Base-by-base conservation (phyloP, 768 basidiomycete genomes). In the Suillus discolor region DNA sequence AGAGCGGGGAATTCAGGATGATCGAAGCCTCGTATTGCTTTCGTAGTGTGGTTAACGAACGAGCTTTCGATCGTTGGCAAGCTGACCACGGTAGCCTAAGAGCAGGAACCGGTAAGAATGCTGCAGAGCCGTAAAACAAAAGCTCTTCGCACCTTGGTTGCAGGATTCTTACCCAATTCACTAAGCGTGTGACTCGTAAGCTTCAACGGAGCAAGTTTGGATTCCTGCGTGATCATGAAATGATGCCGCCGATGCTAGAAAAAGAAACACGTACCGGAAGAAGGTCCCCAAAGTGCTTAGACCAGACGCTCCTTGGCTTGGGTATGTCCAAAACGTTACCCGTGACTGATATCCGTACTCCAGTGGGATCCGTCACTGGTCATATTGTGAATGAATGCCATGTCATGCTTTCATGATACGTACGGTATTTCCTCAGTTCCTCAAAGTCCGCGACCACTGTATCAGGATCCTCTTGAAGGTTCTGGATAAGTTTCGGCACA, bases 31-130 rank as follows among this genome's bases (percentile, higher is more conserved):
- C 83, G 81, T 45, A 96, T 89, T 36, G 90, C 89, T 73, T 90
- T 93, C 0, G 92, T 85, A 9, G 87, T 89, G 73, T 95, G 90
- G 12, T 82, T 86, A 23, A 87, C 91, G 75, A 89, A 99, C 2
- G 93, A 91, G 71, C 94, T 97, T 79, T 99, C 97, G 67, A 98
- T 97, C 5, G 94, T 95, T 1, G 96, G 91, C 65, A 99, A 84
- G 67, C 93, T 89, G 77, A 96, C 90, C 28, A 99, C 84, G 36
- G 94, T 83, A 34, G 91, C 93, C 92, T 95, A 25, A 54, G 16
- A 49, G 64, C 47, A 23, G 54, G 16, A 49, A 64, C 45, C 39
- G 34, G 18, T 60, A 65, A 61, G 38, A 25, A 42, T 12, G 16
- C 70, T n/a, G 70, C 55, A 69, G 11, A 54, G 7, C 54, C 44